Base-by-base conservation (phyloP, 1,139 yeast genomes). In the Sporopachydermia cereana region DNA sequence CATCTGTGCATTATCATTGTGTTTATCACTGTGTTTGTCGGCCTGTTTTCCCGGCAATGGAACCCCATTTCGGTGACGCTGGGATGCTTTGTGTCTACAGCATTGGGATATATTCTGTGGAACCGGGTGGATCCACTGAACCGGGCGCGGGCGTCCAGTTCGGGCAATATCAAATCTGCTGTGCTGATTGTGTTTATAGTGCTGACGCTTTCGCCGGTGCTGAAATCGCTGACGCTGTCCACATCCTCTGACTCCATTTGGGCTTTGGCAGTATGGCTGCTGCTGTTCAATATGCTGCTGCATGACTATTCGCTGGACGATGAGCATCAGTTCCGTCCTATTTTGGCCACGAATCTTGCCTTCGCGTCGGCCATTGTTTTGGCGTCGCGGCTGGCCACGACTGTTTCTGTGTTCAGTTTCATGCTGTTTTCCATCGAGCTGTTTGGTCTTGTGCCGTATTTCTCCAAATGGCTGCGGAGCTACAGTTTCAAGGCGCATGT, bases 221-320 rank as follows among this genome's bases (percentile, higher is more conserved):
- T 91, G 46, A 84, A 85, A 54, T 88, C 96, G 0, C 69, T 93
- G 44, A 88, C 96, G 0, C 76, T 78, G 53, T 84, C 96, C 0
- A 86, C 96, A 0, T 77, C 96, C 0, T 83, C 94, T 1, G 97
- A 91, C 62, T 86, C 96, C 17, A 86, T 93, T 50, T 91, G 98
- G 97, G 88, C 95, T 0, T 63, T 91, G 4, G 77, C 95, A 2
- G 77, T 83, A 45, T 79, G 95, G 76, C 67, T 91, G 23, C 79
- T 84, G 36, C 53, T 85, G 5, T 68, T 78, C 41, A 84, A 84
- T 54, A 66, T 85, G 2, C 59, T 79, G 16, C 76, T 79, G 53
- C 83, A 82, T 56, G 88, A 83, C 56, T 83, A 82, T 56, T 50
- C 71, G 46, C 54, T 57, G 56, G 47, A 56, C 47, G 51, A 64